These are phyloP conservation scores for Pseudoneurospora amorphoporcata DNA, from an alignment of 495 filamentous ascomycete genomes.

Conservation along the genomic window DNA sequence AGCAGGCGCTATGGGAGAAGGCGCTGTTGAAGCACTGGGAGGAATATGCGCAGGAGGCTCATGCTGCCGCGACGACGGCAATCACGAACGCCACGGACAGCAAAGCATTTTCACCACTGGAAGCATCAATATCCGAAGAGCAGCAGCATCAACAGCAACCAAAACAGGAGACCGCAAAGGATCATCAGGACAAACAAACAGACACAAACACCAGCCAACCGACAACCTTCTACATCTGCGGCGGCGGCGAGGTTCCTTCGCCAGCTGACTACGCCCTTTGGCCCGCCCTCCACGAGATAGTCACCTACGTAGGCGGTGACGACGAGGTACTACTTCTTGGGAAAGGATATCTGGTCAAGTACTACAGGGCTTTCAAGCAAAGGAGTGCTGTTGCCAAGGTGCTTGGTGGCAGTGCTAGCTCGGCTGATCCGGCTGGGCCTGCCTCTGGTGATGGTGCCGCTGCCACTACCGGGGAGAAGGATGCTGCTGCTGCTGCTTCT, in stretches of 20 bases:
- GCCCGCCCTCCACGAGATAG: conserved; percentile 56
- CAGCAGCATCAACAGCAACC: neutral
- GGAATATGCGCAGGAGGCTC: conserved; percentile 18
- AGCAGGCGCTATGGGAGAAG: conserved; percentile 1
- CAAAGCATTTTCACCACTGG: neutral
- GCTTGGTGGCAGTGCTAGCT: conserved; percentile 12
- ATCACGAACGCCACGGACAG: conserved; percentile 15
- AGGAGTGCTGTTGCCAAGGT: conserved; percentile 39
- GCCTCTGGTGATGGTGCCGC: neutral
- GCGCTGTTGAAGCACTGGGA: conserved; percentile 16
- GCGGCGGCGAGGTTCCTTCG: conserved; percentile 42
- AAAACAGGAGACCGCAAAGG: neutral
- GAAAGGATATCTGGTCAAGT: conserved; percentile 29
- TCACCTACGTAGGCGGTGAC: conserved; percentile 14
- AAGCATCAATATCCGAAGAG: neutral
- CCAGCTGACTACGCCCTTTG: conserved; percentile 64
- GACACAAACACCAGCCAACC: neutral
- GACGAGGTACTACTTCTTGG: conserved; percentile 4
- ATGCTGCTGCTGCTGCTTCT: neutral
- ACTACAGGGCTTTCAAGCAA: conserved; percentile 41
- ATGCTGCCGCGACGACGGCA: conserved; percentile 36
- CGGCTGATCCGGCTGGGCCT: neutral
- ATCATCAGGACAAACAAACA: neutral
- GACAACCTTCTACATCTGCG: conserved; percentile 38
- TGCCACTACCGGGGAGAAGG: neutral